Conservation (phyloP, 495 filamentous ascomycete species). For the Annulohypoxylon maeteangense region DNA sequence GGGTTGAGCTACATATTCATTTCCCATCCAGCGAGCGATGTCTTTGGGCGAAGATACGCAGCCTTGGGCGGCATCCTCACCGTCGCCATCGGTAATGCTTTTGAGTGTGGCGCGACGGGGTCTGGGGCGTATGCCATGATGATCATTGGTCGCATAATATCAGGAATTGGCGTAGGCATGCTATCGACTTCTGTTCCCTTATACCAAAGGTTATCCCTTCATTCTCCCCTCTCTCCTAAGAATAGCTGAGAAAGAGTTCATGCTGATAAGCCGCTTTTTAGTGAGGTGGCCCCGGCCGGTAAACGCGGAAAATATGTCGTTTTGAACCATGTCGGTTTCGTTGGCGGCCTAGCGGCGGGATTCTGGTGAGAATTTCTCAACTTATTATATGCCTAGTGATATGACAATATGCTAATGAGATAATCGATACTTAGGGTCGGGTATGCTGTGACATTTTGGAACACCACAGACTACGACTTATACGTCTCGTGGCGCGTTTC, state of each 20-base stretch:
- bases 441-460: constrained; percentile 58
- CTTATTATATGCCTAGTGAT: neutral
- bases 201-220: constrained; percentile 60
- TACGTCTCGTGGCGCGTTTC: constrained; percentile 59
- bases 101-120: constrained; percentile 57
- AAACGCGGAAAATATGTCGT: constrained; percentile 65
- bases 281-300: constrained; percentile 64
- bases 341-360: constrained; percentile 60
- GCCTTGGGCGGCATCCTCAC: constrained; percentile 58
- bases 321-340: constrained; percentile 67
- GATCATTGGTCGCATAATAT: constrained; percentile 62
- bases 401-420: neutral
- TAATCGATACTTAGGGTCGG: constrained; percentile 53
- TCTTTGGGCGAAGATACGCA: constrained; percentile 61
- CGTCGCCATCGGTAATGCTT: constrained; percentile 57
- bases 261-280: constrained; percentile 29
- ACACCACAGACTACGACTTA: constrained; percentile 37
- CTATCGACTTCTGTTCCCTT: constrained; percentile 66
- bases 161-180: constrained; percentile 62
- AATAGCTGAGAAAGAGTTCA: neutral
- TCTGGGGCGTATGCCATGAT: constrained; percentile 61
- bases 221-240: neutral
- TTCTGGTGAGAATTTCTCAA: constrained; percentile 59
- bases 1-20: constrained; percentile 63
- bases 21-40: constrained; percentile 59